phyloP scores from a whole-genome alignment of 2,329 filamentous ascomycete genomes.

The Fusarium anthophilum region DNA sequence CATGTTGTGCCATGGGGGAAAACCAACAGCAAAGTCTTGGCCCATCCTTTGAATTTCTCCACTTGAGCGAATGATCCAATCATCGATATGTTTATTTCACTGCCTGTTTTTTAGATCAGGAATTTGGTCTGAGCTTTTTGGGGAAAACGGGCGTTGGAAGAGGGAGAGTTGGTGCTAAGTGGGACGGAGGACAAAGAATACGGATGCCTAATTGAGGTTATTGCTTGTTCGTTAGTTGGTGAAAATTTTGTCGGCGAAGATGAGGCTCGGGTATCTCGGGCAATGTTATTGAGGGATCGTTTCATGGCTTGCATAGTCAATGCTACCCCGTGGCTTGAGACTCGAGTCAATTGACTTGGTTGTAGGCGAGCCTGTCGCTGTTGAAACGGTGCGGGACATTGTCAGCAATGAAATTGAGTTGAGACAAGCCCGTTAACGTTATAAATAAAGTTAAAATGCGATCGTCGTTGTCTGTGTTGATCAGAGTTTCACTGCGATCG shows the following conservation, averaged over 20 bases:
- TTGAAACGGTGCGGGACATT: neutral
- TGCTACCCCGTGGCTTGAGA: neutral
- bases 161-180: neutral
- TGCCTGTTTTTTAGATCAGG: slow-evolving; percentile 25
- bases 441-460: neutral
- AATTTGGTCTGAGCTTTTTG: slow-evolving; percentile 1
- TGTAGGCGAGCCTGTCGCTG: neutral
- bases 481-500: neutral
- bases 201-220: neutral
- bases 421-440: neutral
- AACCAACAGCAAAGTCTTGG: slow-evolving; percentile 9
- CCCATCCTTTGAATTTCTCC: neutral
- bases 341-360: neutral
- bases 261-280: neutral
- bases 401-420: no score
- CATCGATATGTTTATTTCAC: slow-evolving; percentile 9
- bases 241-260: neutral
- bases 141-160: neutral
- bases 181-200: neutral
- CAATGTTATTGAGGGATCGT: neutral
- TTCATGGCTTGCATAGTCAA: neutral
- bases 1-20: neutral
- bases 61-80: neutral
- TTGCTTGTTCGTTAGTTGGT: neutral
- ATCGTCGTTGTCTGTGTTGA: neutral